These are phyloP conservation scores for Lentinula guzmanii DNA, from an alignment of 768 basidiomycete genomes.

Conservation along the genomic window DNA sequence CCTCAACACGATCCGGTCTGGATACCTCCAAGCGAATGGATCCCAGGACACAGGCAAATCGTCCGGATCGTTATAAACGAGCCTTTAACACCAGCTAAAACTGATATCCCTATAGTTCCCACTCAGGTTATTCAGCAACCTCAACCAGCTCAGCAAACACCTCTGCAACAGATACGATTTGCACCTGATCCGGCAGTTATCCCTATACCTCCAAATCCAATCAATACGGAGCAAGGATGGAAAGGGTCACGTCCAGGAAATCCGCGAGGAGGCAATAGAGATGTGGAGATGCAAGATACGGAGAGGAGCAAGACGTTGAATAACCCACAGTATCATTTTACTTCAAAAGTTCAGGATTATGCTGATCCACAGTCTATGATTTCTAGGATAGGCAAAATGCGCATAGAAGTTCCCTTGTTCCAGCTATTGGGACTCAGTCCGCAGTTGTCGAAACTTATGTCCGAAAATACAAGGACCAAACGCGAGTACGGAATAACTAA, in stretches of 20 bases:
- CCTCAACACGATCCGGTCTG: not conserved
- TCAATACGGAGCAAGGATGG: constrained; percentile 6
- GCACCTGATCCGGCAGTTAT: not conserved
- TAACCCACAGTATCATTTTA: not conserved
- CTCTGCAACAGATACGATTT: not conserved
- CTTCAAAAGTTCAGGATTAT: not conserved
- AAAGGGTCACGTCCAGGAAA: not conserved
- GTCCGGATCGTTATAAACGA: not conserved
- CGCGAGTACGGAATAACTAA: too few relatives aligned
- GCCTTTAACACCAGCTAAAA: not conserved
- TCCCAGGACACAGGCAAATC: not conserved
- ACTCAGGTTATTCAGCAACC: not conserved
- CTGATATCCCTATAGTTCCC: not conserved
- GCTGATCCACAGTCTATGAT: not conserved
- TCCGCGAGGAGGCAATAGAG: not conserved
- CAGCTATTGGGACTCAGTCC: not conserved
- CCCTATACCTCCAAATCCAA: not conserved
- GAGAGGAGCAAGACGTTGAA: not conserved
- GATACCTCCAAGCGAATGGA: not conserved
- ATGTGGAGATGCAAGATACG: not conserved
- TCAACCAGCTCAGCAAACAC: too few relatives aligned
- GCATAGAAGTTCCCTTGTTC: not conserved
- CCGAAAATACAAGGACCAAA: too few relatives aligned
- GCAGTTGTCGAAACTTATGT: not conserved
- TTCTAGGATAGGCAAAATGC: not conserved